Base-by-base conservation (phyloP, 768 basidiomycete genomes). In the Phylloporus sp. region DNA sequence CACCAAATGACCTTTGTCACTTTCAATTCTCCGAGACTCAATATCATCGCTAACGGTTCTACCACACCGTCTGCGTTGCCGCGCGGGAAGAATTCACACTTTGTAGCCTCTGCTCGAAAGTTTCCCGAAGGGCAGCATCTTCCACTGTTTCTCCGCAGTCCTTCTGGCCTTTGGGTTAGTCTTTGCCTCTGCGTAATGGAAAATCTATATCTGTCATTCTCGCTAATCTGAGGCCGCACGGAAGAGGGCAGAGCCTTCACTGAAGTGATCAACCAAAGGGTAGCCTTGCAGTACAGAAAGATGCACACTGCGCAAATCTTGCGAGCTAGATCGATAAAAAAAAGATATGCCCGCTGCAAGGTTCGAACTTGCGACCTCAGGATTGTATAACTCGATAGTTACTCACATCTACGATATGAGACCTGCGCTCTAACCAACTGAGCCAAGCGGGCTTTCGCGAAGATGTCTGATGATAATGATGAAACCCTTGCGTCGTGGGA, bases 41-140 rank as follows among this genome's bases (percentile, higher is more conserved):
- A 23, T 2, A 65, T 67, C 38, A 76, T 59, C 24, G 70, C 65
- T 57, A 77, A 64, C 6, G 73, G 71, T 55, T 77, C 72, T 4
- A 57, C 62, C 29, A 52, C 55, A 4, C 46, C 53, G 1, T 58
- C 47, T 15, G 75, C 15, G 82, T 85, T 42, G 68, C 61, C 72
- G 42, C 73, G 66, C 1, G 80, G 76, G 55, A 81, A 73, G 32
- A 80, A 65, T 20, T 65, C 59, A 63, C 84, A 84, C 5, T 65
- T n/a, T 66, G 57, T 80, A 85, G 6, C 82, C 83, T 85, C 69
- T 85, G 83, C 59, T 83, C 85, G 60, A 73, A 82, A 1, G 82
- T 82, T 66, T 86, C n/a, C n/a, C n/a, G n/a, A n/a, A n/a, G 54
- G 0, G 84, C 83, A 1, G 84, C 83, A 2, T 50, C 57, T 49